phyloP scores from a whole-genome alignment of 1,284 basidiomycete genomes.

The Psilocybe mexicana region DNA sequence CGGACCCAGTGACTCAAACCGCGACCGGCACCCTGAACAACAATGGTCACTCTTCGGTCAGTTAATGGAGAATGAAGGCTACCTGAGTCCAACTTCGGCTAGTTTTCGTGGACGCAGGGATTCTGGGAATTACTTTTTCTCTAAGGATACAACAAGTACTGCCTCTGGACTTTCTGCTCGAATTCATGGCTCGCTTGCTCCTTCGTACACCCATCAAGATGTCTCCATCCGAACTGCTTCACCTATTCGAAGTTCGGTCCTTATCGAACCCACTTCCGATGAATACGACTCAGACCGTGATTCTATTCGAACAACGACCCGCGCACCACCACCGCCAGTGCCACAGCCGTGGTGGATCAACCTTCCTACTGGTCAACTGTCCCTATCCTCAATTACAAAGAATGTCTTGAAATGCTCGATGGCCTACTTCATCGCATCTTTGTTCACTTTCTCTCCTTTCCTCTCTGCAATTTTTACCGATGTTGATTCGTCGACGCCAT shows the following conservation, averaged over 20 bases:
- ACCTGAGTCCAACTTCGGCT: slow-evolving; percentile 26
- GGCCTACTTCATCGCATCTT: slow-evolving; percentile 86
- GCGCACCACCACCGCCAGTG: not conserved
- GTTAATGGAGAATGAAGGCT: slow-evolving; percentile 66
- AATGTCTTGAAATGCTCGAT: slow-evolving; percentile 91
- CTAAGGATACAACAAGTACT: slow-evolving; percentile 8
- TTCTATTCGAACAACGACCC: slow-evolving; percentile 14
- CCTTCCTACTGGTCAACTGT: slow-evolving; percentile 1
- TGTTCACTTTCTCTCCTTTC: slow-evolving; percentile 88
- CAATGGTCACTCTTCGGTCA: slow-evolving; percentile 75
- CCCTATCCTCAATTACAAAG: slow-evolving; percentile 47
- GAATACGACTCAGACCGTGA: slow-evolving; percentile 33
- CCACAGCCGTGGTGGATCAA: slow-evolving; percentile 2
- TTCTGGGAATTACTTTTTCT: slow-evolving; percentile 6
- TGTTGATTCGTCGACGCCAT: slow-evolving; percentile 55
- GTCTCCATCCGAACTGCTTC: slow-evolving; percentile 6
- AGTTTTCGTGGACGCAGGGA: slow-evolving; percentile 14
- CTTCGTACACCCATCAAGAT: not conserved
- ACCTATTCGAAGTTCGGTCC: not conserved
- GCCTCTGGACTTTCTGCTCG: slow-evolving; percentile 10
- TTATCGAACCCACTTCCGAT: not conserved
- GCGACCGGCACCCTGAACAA: slow-evolving; percentile 25
- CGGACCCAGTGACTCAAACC: slow-evolving; percentile 9
- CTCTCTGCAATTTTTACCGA: slow-evolving; percentile 67
- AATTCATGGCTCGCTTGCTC: not conserved